Evolutionary conservation across 768 basidiomycete species (phyloP).

Genomic region (Astraeus odoratus): DNA sequence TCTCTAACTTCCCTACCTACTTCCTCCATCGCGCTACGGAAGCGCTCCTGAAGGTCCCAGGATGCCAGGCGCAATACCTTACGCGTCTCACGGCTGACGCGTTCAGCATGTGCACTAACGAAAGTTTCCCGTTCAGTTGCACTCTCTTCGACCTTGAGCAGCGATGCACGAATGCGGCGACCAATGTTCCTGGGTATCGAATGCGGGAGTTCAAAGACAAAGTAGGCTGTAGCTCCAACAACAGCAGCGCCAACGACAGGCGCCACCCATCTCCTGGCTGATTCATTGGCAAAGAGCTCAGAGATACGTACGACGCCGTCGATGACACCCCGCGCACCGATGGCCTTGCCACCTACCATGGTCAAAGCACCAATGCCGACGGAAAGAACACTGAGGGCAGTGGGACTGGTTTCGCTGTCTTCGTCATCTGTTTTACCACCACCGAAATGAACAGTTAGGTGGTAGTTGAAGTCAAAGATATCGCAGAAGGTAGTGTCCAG

Average conservation of each 20-base stretch:
- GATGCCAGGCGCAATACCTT: constrained; percentile 88
- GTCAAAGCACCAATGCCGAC: constrained; percentile 82
- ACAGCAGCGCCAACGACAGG: constrained; percentile 76
- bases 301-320: constrained; percentile 71
- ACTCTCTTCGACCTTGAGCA: constrained; percentile 41
- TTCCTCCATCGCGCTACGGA: constrained; percentile 76
- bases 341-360: constrained; percentile 78
- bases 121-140: constrained; percentile 50
- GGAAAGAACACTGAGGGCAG: constrained; percentile 64
- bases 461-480: constrained; percentile 79
- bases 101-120: constrained; percentile 56
- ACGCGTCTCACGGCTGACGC: constrained; percentile 79
- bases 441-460: constrained; percentile 66
- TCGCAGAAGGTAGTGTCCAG: constrained; percentile 77
- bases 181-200: constrained; percentile 90
- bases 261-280: constrained; percentile 77
- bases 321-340: constrained; percentile 70
- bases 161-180: constrained; percentile 63
- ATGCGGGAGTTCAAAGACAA: constrained; percentile 80
- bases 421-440: constrained; percentile 31
- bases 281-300: constrained; percentile 77
- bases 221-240: constrained; percentile 69
- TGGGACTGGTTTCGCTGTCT: constrained; percentile 39
- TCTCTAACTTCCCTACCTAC: constrained; percentile 66
- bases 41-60: constrained; percentile 85